Evolutionary conservation across 164 flowering plant species (phyloP).

Genomic region (Tetracentron sinense): DNA sequence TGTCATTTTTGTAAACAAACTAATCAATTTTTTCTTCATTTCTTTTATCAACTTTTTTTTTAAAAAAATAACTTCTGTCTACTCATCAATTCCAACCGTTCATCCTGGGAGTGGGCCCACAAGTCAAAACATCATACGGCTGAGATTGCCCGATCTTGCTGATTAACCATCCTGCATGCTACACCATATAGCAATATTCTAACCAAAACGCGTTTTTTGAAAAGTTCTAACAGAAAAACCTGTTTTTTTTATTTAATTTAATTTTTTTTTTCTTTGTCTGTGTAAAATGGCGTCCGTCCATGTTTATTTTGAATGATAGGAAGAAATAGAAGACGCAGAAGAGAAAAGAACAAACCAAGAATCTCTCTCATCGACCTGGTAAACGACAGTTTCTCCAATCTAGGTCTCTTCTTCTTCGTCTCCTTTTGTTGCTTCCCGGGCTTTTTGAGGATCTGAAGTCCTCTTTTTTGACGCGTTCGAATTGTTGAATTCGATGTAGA

Average conservation of each 20-base stretch:
- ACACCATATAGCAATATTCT: too few relatives aligned
- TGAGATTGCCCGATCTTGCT: too few relatives aligned
- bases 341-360: neutral
- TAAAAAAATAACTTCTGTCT: too few relatives aligned
- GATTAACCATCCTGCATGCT: too few relatives aligned
- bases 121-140: too few relatives aligned
- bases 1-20: too few relatives aligned
- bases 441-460: neutral
- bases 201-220: constrained; percentile 17
- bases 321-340: neutral
- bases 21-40: neutral
- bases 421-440: constrained; percentile 1
- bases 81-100: too few relatives aligned
- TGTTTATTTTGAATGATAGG: neutral
- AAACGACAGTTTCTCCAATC: constrained; percentile 8
- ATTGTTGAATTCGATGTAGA: constrained; percentile 6
- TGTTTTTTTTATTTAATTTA: neutral
- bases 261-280: too few relatives aligned
- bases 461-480: neutral
- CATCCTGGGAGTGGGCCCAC: too few relatives aligned
- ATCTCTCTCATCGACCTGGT: constrained; percentile 2
- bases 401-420: neutral
- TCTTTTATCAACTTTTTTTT: too few relatives aligned
- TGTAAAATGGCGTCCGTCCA: neutral
- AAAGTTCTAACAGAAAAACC: constrained; percentile 34